Base-by-base conservation (phyloP, 345 rosid species). In the Eucalyptus dawsonii region DNA sequence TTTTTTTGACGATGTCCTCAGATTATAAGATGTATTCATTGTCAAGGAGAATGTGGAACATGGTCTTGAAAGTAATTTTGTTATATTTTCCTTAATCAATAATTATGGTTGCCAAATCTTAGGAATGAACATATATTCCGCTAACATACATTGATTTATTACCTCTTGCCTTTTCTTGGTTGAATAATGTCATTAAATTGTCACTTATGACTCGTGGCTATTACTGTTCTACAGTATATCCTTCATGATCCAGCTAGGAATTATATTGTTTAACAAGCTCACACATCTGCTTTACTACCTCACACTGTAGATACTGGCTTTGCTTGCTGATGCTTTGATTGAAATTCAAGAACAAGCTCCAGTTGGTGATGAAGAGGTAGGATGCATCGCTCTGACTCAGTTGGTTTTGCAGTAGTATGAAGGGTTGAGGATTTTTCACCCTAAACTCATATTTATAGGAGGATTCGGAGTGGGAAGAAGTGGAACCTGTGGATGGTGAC, bases 381-480 rank as follows among this genome's bases (percentile, higher is more conserved):
- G 87, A 19, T 86, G 37, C 40, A 50, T 50, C 6, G 22, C 54
- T 88, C 44, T 42, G 42, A 88, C 37, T 87, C 37, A 50, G 40
- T 17, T 58, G 80, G 37, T 31, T 69, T 88, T 49, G 44, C 42
- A 47, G 54, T n/a, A 44, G 50, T 10, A 27, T 86, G 53, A 53
- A 80, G 67, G 89, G n/a, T 88, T 86, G 42, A 67, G 86, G 15
- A 50, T n/a, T 65, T 69, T 76, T 76, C 65, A 19, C 44, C 60
- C 34, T 86, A 87, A 86, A 51, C 62, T 50, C 25, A 31, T 45
- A 76, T 76, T 69, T 87, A 8, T 90, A 76, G 88, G 94, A 94
- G 95, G 97, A 94, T 90, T 94, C 94, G n/a, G 98, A 96, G 89
- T 97, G 98, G 99, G 99, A 96, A 93, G 99, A 97, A 91, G 92